These are phyloP conservation scores for Ulvella scutata DNA, from an alignment of 139 green algal genomes.

Conservation along the genomic window DNA sequence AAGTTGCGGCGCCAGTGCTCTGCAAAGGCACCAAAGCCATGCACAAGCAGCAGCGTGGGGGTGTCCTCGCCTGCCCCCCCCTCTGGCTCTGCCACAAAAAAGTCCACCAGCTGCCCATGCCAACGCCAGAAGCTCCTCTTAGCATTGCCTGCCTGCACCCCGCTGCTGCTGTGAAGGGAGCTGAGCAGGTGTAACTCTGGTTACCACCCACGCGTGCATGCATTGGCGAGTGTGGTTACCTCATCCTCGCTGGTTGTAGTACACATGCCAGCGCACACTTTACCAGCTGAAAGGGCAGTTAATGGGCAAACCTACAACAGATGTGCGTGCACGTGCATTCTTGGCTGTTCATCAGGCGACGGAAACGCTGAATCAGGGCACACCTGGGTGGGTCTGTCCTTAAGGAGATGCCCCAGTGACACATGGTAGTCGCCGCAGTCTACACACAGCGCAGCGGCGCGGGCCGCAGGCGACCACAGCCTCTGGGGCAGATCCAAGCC, in stretches of 20 bases:
- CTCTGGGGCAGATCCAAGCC: background rate
- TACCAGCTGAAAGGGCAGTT: background rate
- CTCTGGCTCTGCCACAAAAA: conserved; percentile 24
- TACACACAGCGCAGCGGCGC: conserved; percentile 21
- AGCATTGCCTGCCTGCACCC: conserved; percentile 3
- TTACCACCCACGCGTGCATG: background rate
- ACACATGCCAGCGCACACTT: too few relatives aligned
- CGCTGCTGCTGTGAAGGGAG: background rate
- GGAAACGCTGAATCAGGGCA: background rate
- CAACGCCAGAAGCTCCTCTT: conserved; percentile 15
- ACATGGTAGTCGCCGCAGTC: conserved; percentile 50
- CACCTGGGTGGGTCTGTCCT: background rate
- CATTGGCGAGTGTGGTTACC: too few relatives aligned
- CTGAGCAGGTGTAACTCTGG: conserved; percentile 1
- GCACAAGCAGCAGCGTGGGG: conserved; percentile 70
- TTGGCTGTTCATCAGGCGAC: background rate
- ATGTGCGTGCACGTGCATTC: background rate
- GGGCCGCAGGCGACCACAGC: conserved; percentile 3
- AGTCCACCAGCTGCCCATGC: conserved; percentile 30
- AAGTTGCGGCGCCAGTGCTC: conserved; percentile 81
- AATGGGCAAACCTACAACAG: background rate
- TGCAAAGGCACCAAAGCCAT: conserved; percentile 91
- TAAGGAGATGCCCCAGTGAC: conserved; percentile 5
- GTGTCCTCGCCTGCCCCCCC: conserved; percentile 5
- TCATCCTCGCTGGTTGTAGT: too few relatives aligned